phyloP scores from a whole-genome alignment of 2,329 filamentous ascomycete genomes.

The Mycocentrospora acerina region DNA sequence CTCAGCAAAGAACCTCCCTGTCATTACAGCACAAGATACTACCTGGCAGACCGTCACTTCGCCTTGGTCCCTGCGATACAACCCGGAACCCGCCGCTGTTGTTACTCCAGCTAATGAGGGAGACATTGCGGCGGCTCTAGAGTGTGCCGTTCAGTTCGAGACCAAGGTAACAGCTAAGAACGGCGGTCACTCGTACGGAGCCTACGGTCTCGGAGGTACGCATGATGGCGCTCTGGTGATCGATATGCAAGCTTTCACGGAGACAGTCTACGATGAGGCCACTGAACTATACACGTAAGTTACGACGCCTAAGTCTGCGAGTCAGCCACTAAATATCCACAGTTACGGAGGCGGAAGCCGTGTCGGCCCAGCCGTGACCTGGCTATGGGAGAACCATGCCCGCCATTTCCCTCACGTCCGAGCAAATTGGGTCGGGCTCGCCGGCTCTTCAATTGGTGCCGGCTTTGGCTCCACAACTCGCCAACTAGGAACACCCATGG shows the following conservation, averaged over 20 bases:
- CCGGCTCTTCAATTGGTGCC: slow-evolving; percentile 14
- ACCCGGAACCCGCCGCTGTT: slow-evolving; percentile 15
- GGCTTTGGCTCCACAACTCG: slow-evolving; percentile 19
- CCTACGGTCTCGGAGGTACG: slow-evolving; percentile 15
- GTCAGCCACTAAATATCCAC: neutral
- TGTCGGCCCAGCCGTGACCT: slow-evolving; percentile 15
- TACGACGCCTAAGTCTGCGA: too few relatives aligned
- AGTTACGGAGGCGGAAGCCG: slow-evolving; percentile 18
- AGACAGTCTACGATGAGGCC: slow-evolving; percentile 9
- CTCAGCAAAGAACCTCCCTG: neutral
- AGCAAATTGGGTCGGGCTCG: slow-evolving; percentile 14
- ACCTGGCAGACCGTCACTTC: slow-evolving; percentile 12
- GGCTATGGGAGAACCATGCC: slow-evolving; percentile 18
- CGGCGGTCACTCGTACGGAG: slow-evolving; percentile 17
- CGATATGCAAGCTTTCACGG: slow-evolving; percentile 14
- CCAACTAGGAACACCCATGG: slow-evolving; percentile 16
- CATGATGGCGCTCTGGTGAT: slow-evolving; percentile 13
- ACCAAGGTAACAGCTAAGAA: slow-evolving; percentile 14
- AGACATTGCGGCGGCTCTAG: slow-evolving; percentile 12
- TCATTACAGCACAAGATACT: neutral
- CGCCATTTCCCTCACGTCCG: slow-evolving; percentile 21
- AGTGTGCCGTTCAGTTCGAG: slow-evolving; percentile 12
- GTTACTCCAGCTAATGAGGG: slow-evolving; percentile 7
- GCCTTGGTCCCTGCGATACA: slow-evolving; percentile 14
- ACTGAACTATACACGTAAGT: slow-evolving; percentile 9